Conservation (phyloP, 441 rosid species). For the Erodium texanum region DNA sequence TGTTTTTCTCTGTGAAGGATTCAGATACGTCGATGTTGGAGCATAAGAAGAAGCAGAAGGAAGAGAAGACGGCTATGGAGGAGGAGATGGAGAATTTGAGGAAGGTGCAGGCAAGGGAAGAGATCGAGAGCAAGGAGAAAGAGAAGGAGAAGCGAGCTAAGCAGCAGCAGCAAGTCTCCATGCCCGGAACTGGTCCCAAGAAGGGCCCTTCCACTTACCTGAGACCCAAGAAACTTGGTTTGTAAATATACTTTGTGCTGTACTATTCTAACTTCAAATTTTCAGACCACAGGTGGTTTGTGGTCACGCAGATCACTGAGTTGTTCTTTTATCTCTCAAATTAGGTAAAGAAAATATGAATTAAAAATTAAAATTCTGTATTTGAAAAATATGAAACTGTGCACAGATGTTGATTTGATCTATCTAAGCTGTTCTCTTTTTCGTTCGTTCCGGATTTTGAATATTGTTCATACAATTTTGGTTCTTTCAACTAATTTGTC, state of each 20-base stretch:
- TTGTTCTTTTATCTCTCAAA: not conserved
- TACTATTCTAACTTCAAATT: not conserved
- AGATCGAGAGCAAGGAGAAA: conserved; percentile 39
- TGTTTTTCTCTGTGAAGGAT: conserved; percentile 92
- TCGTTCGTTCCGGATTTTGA: no score
- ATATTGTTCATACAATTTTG: no score
- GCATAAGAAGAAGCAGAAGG: conserved; percentile 85
- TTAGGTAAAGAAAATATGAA: not conserved
- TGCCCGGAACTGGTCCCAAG: conserved; percentile 42
- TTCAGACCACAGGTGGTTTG: not conserved
- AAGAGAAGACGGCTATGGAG: conserved; percentile 91
- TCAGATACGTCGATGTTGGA: conserved; percentile 79
- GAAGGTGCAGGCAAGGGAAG: conserved; percentile 58
- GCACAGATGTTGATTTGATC: no score
- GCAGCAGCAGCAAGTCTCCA: conserved; percentile 66
- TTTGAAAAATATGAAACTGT: not conserved
- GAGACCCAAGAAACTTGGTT: conserved; percentile 70
- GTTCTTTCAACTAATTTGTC: no score
- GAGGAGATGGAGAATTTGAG: conserved; percentile 88
- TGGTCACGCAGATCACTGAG: no score
- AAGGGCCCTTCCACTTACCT: conserved; percentile 53
- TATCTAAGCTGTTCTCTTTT: no score
- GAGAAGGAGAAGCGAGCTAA: conserved; percentile 58
- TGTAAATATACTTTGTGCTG: conserved; percentile 25
- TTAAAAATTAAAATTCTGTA: not conserved